Percentiles rank a stretch among this genome's conserved stretches.
These are phyloP conservation scores for Erucastrum elatum DNA, from an alignment of 345 rosid species.

Conservation along the genomic window DNA sequence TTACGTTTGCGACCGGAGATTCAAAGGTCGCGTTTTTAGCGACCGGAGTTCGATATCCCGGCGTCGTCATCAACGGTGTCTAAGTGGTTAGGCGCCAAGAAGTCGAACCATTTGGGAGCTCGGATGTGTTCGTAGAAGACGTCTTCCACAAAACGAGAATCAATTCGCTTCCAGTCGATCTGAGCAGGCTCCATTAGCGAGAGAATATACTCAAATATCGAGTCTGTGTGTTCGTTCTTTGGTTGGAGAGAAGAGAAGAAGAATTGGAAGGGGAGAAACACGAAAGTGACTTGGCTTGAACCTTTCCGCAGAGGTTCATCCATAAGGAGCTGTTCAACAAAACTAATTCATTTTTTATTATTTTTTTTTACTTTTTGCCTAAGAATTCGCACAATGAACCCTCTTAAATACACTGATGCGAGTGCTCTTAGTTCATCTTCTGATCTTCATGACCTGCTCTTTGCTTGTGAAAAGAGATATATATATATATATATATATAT, in stretches of 20 bases:
- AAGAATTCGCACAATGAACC: no score
- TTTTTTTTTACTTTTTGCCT: no score
- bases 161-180: slow-evolving; percentile 86
- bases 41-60: slow-evolving; percentile 34
- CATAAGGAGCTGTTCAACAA: no score
- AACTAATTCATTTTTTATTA: no score
- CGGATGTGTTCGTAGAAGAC: slow-evolving; percentile 68
- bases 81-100: slow-evolving; percentile 46
- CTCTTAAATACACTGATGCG: no score
- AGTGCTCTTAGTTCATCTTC: no score
- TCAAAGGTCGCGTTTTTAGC: slow-evolving; percentile 32
- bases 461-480: not conserved
- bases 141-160: slow-evolving; percentile 72
- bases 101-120: slow-evolving; percentile 91
- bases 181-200: slow-evolving; percentile 76
- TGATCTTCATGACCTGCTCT: not conserved
- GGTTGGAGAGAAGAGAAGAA: slow-evolving; percentile 16
- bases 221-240: slow-evolving; percentile 2
- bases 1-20: slow-evolving; percentile 22
- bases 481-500: no score
- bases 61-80: slow-evolving; percentile 44
- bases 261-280: no score
- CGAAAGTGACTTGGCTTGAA: no score
- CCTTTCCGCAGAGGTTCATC: no score
- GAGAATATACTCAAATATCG: slow-evolving; percentile 4